Evolutionary conservation across 2,329 filamentous ascomycete species (phyloP).

Genomic region (Geoglossum cookeanum): DNA sequence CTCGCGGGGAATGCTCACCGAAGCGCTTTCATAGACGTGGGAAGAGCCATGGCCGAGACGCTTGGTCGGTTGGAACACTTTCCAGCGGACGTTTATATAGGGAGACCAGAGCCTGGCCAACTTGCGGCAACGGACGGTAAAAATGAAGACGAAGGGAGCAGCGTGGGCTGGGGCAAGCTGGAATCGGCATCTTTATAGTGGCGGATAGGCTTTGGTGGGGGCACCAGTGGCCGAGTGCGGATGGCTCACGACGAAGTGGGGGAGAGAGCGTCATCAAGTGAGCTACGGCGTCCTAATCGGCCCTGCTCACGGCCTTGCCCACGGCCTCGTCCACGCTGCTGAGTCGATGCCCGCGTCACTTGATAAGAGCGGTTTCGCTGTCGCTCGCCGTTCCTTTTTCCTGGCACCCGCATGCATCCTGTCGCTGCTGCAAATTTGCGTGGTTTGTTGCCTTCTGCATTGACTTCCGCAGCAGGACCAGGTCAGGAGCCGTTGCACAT

Average conservation of each 20-base stretch:
- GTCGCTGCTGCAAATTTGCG: too few relatives aligned
- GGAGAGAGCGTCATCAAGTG: neutral
- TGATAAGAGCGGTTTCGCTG: too few relatives aligned
- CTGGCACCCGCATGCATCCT: too few relatives aligned
- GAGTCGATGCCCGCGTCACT: neutral
- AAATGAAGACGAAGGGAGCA: neutral
- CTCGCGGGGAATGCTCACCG: slow-evolving; percentile 24
- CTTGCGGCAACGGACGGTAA: neutral
- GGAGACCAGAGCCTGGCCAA: too few relatives aligned
- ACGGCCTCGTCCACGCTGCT: neutral
- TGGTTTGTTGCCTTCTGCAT: too few relatives aligned
- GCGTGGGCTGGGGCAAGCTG: neutral
- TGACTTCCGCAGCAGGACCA: too few relatives aligned
- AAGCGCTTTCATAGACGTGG: slow-evolving; percentile 41
- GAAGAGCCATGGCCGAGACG: slow-evolving; percentile 18
- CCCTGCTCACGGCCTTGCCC: neutral
- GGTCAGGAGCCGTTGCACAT: too few relatives aligned
- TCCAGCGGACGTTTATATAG: neutral
- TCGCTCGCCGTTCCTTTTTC: too few relatives aligned
- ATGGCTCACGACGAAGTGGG: too few relatives aligned
- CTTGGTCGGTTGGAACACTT: neutral
- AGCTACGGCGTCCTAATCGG: neutral
- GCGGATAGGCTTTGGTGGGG: neutral
- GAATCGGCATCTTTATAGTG: neutral
- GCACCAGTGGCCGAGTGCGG: too few relatives aligned